These are phyloP conservation scores for Prunus fruticosa DNA, from an alignment of 306 rosid genomes.

Conservation along the genomic window DNA sequence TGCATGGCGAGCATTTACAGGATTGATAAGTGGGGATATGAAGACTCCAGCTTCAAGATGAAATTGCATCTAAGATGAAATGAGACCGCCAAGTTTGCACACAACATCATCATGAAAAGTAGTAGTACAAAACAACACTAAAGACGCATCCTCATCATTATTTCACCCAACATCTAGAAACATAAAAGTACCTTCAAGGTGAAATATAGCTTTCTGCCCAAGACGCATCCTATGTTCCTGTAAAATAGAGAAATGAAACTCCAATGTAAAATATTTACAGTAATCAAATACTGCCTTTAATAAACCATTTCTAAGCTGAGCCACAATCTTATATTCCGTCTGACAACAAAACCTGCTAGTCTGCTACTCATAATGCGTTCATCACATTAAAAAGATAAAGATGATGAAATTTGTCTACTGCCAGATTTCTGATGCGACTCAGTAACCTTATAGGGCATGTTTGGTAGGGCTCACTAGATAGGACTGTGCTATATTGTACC, in stretches of 20 bases:
- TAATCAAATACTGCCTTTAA: neutral
- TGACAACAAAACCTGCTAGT: neutral
- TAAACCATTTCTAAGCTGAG: neutral
- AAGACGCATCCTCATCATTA: neutral
- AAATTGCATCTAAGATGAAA: too few species aligned
- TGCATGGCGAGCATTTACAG: too few species aligned
- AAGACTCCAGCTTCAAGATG: too few species aligned
- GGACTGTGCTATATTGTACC: too few species aligned
- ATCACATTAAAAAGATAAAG: neutral
- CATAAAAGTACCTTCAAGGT: constrained; percentile 67
- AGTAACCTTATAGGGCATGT: neutral
- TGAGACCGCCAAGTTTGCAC: too few species aligned
- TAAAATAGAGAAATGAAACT: neutral
- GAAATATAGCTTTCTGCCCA: constrained; percentile 95
- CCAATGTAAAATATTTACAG: neutral
- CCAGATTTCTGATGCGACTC: neutral
- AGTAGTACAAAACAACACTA: neutral
- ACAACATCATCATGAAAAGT: too few species aligned
- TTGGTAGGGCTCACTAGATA: too few species aligned
- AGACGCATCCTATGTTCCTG: constrained; percentile 98
- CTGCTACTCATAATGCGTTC: neutral
- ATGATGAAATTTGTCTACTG: neutral
- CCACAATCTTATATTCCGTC: neutral
- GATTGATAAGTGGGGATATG: too few species aligned
- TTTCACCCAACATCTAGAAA: neutral